phyloP scores from a whole-genome alignment of 805 yeast genomes.

The Pichia cabralensis region DNA sequence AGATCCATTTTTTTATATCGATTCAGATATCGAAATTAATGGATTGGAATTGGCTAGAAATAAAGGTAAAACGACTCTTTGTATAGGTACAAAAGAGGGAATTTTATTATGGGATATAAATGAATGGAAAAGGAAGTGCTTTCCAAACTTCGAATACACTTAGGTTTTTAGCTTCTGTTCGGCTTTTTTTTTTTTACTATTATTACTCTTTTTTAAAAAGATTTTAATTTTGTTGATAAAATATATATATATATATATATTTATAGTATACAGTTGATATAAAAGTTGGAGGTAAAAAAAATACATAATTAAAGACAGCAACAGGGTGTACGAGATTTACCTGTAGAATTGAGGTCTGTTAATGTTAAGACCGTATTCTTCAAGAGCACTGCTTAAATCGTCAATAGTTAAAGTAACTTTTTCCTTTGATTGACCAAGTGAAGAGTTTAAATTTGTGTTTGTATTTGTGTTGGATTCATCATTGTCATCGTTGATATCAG shows the following conservation, averaged over 20 bases:
- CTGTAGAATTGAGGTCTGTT: constrained; percentile 92
- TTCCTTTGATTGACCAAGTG: constrained; percentile 20
- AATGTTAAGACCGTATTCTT: constrained; percentile 76
- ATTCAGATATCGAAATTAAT: constrained; percentile 34
- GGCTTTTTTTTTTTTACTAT: background rate
- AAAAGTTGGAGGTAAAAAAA: too few relatives aligned
- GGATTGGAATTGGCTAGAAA: constrained; percentile 54
- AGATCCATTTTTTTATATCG: constrained; percentile 17
- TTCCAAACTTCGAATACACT: constrained; percentile 31
- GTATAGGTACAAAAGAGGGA: constrained; percentile 61
- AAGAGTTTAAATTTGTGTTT: constrained; percentile 4
- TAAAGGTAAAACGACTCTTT: constrained; percentile 33
- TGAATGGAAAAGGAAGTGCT: constrained; percentile 50
- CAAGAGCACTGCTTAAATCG: constrained; percentile 83
- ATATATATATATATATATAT: too few relatives aligned
- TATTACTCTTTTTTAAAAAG: background rate
- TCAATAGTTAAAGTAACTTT: constrained; percentile 88
- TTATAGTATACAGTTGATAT: too few relatives aligned
- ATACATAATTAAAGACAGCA: too few relatives aligned
- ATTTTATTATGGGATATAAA: constrained; percentile 62
- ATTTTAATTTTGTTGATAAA: too few relatives aligned
- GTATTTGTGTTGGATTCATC: constrained; percentile 20
- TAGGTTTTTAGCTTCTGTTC: background rate
- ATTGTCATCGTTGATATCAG: constrained; percentile 20
- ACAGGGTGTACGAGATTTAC: constrained; percentile 24